Percentiles rank a stretch among this genome's conserved stretches.
phyloP scores from a whole-genome alignment of 768 basidiomycete species.

The Leccinellum luteum region DNA sequence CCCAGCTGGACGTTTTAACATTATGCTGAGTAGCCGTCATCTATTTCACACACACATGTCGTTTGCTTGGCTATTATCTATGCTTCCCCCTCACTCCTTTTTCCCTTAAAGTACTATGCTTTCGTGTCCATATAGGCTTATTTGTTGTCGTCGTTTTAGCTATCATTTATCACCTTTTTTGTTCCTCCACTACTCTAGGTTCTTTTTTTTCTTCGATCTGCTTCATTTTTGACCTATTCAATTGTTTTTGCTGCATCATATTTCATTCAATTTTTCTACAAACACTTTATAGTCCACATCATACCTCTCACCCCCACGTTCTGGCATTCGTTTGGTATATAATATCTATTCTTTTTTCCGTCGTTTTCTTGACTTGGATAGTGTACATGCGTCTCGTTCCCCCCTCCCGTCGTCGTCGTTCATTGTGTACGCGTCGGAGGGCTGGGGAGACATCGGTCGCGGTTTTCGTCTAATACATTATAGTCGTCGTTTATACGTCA shows the following conservation, averaged over 20 bases:
- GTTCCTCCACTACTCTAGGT: conserved; percentile 11
- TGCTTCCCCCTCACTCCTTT: conserved; percentile 8
- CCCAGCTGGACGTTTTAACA: conserved; percentile 25
- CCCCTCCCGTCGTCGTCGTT: background rate
- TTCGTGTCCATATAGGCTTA: conserved; percentile 27
- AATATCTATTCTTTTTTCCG: conserved; percentile 28
- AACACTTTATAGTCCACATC: conserved; percentile 17
- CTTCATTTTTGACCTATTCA: conserved; percentile 1
- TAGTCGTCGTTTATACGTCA: conserved; percentile 33
- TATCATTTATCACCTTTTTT: conserved; percentile 27
- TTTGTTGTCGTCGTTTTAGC: conserved; percentile 19
- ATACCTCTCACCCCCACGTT: conserved; percentile 4
- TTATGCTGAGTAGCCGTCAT: conserved; percentile 20
- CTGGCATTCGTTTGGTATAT: conserved; percentile 28
- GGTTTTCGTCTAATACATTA: conserved; percentile 33
- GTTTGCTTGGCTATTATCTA: conserved; percentile 29
- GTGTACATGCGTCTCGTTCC: conserved; percentile 24
- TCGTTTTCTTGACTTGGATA: conserved; percentile 10
- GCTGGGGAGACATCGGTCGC: conserved; percentile 7
- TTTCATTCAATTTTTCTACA: conserved; percentile 6
- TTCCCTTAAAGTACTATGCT: conserved; percentile 18
- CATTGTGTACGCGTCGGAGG: background rate
- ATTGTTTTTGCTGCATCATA: conserved; percentile 13
- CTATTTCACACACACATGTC: conserved; percentile 20
- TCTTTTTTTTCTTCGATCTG: conserved; percentile 4